Percentiles rank a stretch among this genome's conserved stretches.
phyloP scores from a whole-genome alignment of 805 yeast genomes.

The Metschnikowia kofuensis region DNA sequence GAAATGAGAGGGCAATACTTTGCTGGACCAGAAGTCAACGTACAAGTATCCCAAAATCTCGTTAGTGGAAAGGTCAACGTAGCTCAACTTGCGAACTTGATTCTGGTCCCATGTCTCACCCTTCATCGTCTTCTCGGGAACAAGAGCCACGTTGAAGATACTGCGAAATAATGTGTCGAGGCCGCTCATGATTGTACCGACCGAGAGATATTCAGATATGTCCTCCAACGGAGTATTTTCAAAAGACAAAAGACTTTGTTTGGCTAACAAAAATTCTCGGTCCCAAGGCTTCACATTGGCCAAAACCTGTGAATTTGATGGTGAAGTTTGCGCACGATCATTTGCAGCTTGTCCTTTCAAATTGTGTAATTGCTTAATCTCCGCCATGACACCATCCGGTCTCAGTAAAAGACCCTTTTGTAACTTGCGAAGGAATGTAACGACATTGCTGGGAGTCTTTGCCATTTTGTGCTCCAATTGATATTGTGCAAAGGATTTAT shows the following conservation, averaged over 20 bases:
- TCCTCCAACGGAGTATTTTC: slow-evolving; percentile 34
- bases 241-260: slow-evolving; percentile 19
- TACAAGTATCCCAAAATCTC: slow-evolving; percentile 74
- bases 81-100: slow-evolving; percentile 80
- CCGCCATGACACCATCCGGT: slow-evolving; percentile 49
- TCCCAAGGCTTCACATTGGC: slow-evolving; percentile 82
- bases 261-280: slow-evolving; percentile 56
- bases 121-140: slow-evolving; percentile 55
- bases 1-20: slow-evolving; percentile 88
- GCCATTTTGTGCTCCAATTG: slow-evolving; percentile 92
- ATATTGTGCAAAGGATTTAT: slow-evolving; percentile 68
- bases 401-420: slow-evolving; percentile 43
- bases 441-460: slow-evolving; percentile 70
- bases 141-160: slow-evolving; percentile 74
- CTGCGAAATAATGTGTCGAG: slow-evolving; percentile 64
- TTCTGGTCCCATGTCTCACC: slow-evolving; percentile 85
- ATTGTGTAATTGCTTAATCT: slow-evolving; percentile 49
- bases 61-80: slow-evolving; percentile 54
- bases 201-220: slow-evolving; percentile 70
- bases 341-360: slow-evolving; percentile 16
- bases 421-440: slow-evolving; percentile 61
- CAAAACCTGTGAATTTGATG: slow-evolving; percentile 31
- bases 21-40: slow-evolving; percentile 80
- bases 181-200: slow-evolving; percentile 85
- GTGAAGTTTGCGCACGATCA: no score